phyloP scores from a whole-genome alignment of 2,329 filamentous ascomycete species.

The Diaporthe batatas region DNA sequence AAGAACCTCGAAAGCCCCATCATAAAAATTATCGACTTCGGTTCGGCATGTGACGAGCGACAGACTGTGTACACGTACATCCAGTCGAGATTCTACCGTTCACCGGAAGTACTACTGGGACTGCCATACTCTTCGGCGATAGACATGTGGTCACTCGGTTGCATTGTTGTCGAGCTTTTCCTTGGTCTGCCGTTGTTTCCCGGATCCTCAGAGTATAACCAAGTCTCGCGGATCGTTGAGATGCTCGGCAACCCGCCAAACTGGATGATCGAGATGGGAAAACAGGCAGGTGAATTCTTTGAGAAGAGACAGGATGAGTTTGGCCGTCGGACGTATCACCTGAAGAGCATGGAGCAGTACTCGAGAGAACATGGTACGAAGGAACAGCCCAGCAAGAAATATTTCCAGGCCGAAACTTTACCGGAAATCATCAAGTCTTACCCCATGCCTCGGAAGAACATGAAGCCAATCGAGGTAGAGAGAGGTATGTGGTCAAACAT shows the following conservation, averaged over 20 bases:
- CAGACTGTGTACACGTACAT: constrained; percentile 99
- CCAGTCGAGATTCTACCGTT: constrained; percentile 97
- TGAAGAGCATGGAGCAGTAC: constrained; percentile 99
- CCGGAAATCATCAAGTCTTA: constrained; percentile 98
- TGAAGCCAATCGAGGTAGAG: constrained; percentile 97
- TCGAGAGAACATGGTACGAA: constrained; percentile 95
- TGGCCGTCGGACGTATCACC: constrained; percentile 87
- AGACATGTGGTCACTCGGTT: constrained; percentile 99
- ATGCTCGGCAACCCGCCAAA: constrained; percentile 97
- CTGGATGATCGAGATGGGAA: constrained; percentile 99
- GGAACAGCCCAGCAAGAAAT: constrained; percentile 99
- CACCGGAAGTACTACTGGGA: constrained; percentile 94
- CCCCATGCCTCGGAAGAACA: constrained; percentile 98
- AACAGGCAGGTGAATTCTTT: constrained; percentile 97
- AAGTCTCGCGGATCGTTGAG: constrained; percentile 95
- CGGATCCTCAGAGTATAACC: constrained; percentile 98
- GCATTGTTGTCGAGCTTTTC: constrained; percentile 98
- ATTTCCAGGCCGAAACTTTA: constrained; percentile 93
- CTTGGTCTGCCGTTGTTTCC: constrained; percentile 94
- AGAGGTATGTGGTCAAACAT: constrained; percentile 74
- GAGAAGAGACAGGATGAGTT: constrained; percentile 94
- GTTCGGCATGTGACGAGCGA: constrained; percentile 96
- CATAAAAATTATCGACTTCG: constrained; percentile 99
- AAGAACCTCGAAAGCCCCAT: constrained; percentile 99
- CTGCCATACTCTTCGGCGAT: constrained; percentile 98